Evolutionary conservation across 208 protist genomes (phyloP).

Genomic region (Crithidia acanthocephali): DNA sequence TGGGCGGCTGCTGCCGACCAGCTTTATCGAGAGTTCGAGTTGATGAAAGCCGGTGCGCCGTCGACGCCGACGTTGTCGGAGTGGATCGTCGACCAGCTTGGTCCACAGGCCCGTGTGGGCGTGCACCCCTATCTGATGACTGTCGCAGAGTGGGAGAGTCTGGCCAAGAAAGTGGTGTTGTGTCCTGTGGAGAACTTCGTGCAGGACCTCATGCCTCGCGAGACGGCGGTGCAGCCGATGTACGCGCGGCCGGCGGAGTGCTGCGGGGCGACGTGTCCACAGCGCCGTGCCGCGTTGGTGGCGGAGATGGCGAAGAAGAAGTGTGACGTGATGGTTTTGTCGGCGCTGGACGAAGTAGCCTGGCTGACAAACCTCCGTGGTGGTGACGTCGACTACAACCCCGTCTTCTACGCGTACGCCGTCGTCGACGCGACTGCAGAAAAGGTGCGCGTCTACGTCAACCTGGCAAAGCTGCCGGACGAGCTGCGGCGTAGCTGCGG

Average conservation of each 20-base stretch:
- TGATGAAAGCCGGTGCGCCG: conserved; percentile 85
- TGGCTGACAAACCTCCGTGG: conserved; percentile 94
- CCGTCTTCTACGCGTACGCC: conserved; percentile 91
- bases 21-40: conserved; percentile 79
- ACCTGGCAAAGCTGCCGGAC: conserved; percentile 34
- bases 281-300: conserved; percentile 67
- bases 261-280: conserved; percentile 57
- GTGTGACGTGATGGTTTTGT: conserved; percentile 78
- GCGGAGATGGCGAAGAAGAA: conserved; percentile 49
- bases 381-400: conserved; percentile 88
- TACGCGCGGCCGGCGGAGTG: conserved; percentile 70
- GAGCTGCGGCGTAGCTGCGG: conserved; percentile 26
- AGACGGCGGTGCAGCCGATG: conserved; percentile 30
- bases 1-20: conserved; percentile 92
- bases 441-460: conserved; percentile 46
- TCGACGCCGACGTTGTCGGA: conserved; percentile 71
- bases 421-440: conserved; percentile 50
- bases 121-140: conserved; percentile 76
- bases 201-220: conserved; percentile 47
- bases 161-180: conserved; percentile 62
- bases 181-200: conserved; percentile 37
- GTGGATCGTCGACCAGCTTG: conserved; percentile 66
- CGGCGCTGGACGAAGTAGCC: conserved; percentile 91
- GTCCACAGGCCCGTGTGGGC: conserved; percentile 44
- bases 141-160: conserved; percentile 78